These are phyloP conservation scores for Myxozyma monticola DNA, from an alignment of 805 yeast genomes.

Conservation along the genomic window DNA sequence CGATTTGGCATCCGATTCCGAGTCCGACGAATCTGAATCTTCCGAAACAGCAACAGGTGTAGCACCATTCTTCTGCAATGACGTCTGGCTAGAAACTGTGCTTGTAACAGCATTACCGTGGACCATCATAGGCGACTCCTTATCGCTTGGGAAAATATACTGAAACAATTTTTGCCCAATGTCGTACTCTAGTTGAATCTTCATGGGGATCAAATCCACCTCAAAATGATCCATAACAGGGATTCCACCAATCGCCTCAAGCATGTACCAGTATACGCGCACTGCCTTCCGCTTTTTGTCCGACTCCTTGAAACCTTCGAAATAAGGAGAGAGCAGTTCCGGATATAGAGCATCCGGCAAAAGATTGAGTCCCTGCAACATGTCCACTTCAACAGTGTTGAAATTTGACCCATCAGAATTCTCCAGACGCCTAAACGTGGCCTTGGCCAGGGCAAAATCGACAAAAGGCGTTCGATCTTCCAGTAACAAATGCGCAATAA, in stretches of 20 bases:
- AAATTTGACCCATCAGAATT: conserved; percentile 65
- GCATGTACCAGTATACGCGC: conserved; percentile 69
- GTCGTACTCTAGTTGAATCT: conserved; percentile 68
- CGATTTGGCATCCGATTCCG: conserved; percentile 2
- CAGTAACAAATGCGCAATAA: conserved; percentile 68
- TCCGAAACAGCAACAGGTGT: background rate
- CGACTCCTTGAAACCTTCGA: conserved; percentile 34
- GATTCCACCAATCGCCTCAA: conserved; percentile 87
- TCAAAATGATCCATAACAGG: conserved; percentile 69
- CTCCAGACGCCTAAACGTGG: conserved; percentile 61
- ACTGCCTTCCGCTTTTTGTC: conserved; percentile 41
- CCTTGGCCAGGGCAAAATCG: conserved; percentile 64
- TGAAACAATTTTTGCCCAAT: conserved; percentile 62
- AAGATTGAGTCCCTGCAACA: conserved; percentile 70
- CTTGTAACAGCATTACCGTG: background rate
- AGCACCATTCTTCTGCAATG: background rate
- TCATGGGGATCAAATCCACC: conserved; percentile 63
- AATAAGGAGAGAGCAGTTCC: conserved; percentile 62
- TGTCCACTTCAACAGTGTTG: conserved; percentile 58
- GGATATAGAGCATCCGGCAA: conserved; percentile 61
- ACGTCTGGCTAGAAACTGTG: background rate
- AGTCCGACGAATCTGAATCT: background rate
- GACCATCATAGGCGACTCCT: conserved; percentile 35
- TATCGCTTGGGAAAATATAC: conserved; percentile 68
- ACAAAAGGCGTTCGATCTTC: conserved; percentile 62